Conservation (phyloP, 345 rosid genomes). For the Populus alba region DNA sequence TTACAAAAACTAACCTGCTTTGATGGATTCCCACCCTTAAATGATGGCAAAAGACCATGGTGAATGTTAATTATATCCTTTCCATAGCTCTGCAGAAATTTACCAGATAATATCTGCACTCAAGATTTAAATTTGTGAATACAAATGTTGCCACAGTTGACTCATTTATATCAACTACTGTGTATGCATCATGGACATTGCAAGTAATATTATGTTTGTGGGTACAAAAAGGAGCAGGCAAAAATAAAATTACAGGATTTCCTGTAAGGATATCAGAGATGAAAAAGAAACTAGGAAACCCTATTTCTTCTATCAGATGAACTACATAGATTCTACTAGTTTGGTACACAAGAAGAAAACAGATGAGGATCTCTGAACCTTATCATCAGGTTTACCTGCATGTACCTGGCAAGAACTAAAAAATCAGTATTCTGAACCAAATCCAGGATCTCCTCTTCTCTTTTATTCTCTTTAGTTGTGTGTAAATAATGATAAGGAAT, state of each 20-base stretch:
- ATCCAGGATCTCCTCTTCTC: slow-evolving; percentile 74
- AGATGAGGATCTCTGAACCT: neutral
- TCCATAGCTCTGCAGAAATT: slow-evolving; percentile 67
- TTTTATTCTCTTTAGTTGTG: slow-evolving; percentile 51
- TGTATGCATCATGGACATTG: neutral
- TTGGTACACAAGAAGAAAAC: slow-evolving; percentile 5
- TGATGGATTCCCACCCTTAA: slow-evolving; percentile 80
- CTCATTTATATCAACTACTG: neutral
- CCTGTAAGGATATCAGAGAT: neutral
- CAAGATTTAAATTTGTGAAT: slow-evolving; percentile 4
- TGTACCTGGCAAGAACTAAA: slow-evolving; percentile 91
- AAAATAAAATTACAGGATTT: neutral
- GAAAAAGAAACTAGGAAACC: slow-evolving; percentile 5
- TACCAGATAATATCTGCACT: slow-evolving; percentile 65
- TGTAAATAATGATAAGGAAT: slow-evolving; percentile 78
- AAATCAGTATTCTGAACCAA: slow-evolving; percentile 84
- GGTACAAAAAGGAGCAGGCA: neutral
- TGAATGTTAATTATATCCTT: slow-evolving; percentile 95
- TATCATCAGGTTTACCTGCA: slow-evolving; percentile 71
- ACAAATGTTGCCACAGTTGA: neutral
- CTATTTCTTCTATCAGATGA: slow-evolving; percentile 7
- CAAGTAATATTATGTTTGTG: neutral
- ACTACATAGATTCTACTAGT: neutral
- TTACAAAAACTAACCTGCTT: slow-evolving; percentile 57
- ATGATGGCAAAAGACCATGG: slow-evolving; percentile 97